Conservation (phyloP, 768 basidiomycete species). For the Cystobasidium ongulense region DNA sequence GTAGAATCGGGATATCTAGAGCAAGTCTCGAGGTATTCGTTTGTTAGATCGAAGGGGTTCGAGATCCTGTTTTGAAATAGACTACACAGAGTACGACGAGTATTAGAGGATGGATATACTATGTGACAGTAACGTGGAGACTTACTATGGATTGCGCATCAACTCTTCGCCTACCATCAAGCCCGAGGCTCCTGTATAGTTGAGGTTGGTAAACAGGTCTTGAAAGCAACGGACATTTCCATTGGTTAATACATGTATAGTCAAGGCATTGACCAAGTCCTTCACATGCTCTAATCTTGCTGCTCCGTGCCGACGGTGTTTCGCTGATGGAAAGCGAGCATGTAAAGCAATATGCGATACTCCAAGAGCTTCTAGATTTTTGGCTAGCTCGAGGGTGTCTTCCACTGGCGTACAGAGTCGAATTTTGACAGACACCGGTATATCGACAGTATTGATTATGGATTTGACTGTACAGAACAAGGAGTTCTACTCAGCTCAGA, state of each 20-base stretch:
- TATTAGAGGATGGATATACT: no score
- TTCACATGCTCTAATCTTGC: conserved; percentile 61
- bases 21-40: conserved; percentile 64
- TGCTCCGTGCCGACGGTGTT: conserved; percentile 61
- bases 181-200: conserved; percentile 60
- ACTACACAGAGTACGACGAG: conserved; percentile 45
- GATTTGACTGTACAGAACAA: conserved; percentile 54
- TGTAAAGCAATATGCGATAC: conserved; percentile 66
- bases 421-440: conserved; percentile 61
- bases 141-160: conserved; percentile 64
- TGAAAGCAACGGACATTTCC: conserved; percentile 62
- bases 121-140: background rate
- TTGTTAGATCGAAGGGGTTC: conserved; percentile 59
- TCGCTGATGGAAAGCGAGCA: conserved; percentile 63
- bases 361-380: conserved; percentile 58
- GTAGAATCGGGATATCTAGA: conserved; percentile 52
- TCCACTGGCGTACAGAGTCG: conserved; percentile 48
- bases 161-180: conserved; percentile 75
- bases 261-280: conserved; percentile 48
- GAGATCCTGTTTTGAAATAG: conserved; percentile 55
- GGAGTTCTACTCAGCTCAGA: background rate
- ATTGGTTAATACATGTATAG: conserved; percentile 58
- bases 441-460: conserved; percentile 57
- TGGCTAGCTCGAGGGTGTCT: conserved; percentile 55
- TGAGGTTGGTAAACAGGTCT: conserved; percentile 55